phyloP scores from a whole-genome alignment of 805 yeast species.

The Cyberlindnera veronae region DNA sequence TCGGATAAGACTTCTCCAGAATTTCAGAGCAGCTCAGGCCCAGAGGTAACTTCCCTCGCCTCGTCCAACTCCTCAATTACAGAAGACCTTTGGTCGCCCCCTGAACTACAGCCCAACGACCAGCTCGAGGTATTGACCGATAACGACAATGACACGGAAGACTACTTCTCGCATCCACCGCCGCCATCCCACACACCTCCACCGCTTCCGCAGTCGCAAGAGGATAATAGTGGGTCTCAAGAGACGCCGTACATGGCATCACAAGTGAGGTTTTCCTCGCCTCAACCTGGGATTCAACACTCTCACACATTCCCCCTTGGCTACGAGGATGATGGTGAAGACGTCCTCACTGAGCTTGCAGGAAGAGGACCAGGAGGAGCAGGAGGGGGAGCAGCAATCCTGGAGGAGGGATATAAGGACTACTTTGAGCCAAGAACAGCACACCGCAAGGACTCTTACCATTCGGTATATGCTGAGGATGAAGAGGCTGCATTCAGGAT shows the following conservation, averaged over 20 bases:
- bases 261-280: constrained; percentile 6
- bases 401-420: constrained; percentile 3
- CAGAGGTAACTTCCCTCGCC: constrained; percentile 5
- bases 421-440: constrained; percentile 9
- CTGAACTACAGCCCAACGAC: constrained; percentile 36
- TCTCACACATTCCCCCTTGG: constrained; percentile 13
- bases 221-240: not conserved
- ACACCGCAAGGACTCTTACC: constrained; percentile 37
- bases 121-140: constrained; percentile 33
- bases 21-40: too few relatives aligned
- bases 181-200: constrained; percentile 17
- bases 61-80: constrained; percentile 21
- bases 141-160: constrained; percentile 18
- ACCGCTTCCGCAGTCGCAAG: constrained; percentile 5
- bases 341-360: too few relatives aligned
- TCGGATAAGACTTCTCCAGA: too few relatives aligned
- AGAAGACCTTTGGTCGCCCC: constrained; percentile 37
- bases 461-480: constrained; percentile 36
- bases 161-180: constrained; percentile 5
- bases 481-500: constrained; percentile 34
- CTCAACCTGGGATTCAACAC: constrained; percentile 13
- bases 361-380: constrained; percentile 1
- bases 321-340: not conserved
- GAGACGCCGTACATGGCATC: constrained; percentile 4
- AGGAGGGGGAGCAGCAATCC: not conserved